Conservation (phyloP, 1,139 yeast species). For the Scheffersomyces segobiensis region DNA sequence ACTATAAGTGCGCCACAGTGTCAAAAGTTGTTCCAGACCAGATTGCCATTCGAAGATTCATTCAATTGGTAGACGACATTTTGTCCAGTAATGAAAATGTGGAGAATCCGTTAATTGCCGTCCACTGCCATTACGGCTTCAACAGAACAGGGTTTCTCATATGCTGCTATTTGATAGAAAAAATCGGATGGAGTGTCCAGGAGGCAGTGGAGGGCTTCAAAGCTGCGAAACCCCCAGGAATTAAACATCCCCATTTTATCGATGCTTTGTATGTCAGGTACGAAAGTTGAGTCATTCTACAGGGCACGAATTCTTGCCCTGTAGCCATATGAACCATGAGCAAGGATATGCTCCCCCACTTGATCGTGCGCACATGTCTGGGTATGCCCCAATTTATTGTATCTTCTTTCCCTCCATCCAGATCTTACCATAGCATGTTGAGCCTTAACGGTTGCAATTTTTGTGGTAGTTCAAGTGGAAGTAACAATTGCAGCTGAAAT, state of each 20-base stretch:
- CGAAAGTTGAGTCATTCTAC: conserved; percentile 20
- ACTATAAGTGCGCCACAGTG: conserved; percentile 75
- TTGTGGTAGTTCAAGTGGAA: neutral
- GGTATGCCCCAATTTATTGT: neutral
- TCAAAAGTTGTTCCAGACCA: conserved; percentile 75
- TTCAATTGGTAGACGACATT: conserved; percentile 54
- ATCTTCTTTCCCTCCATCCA: neutral
- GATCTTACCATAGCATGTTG: neutral
- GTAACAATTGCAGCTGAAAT: neutral
- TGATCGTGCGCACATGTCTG: neutral
- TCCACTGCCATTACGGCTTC: conserved; percentile 83
- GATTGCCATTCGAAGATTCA: conserved; percentile 57
- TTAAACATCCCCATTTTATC: conserved; percentile 74
- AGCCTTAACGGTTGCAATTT: neutral
- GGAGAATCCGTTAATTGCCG: conserved; percentile 49
- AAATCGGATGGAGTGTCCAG: conserved; percentile 56
- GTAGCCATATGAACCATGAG: neutral
- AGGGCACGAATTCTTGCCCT: neutral
- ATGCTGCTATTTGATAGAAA: conserved; percentile 67
- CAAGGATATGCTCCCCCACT: neutral
- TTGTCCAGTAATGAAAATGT: conserved; percentile 21
- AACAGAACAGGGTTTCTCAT: conserved; percentile 77
- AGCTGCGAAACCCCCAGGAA: conserved; percentile 66
- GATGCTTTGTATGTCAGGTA: conserved; percentile 74
- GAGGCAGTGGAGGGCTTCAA: conserved; percentile 67